phyloP scores from a whole-genome alignment of 2,329 filamentous ascomycete species.

The Knufia petricola region DNA sequence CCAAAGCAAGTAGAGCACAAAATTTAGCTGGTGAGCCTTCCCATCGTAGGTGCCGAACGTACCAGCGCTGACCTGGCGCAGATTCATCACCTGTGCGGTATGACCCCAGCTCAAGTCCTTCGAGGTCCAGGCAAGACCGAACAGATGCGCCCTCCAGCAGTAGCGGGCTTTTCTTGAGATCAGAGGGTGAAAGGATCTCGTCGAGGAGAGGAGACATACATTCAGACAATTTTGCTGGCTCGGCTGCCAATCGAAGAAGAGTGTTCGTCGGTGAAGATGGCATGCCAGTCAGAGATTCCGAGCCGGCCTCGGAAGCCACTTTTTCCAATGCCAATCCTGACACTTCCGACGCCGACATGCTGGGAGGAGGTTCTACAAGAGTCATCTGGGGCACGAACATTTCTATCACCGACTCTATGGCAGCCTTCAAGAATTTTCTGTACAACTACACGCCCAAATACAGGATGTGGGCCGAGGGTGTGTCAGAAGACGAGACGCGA shows the following conservation, averaged over 20 bases:
- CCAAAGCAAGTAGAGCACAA: slow-evolving; percentile 28
- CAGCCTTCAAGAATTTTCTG: slow-evolving; percentile 82
- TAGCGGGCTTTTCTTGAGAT: slow-evolving; percentile 74
- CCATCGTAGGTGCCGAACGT: slow-evolving; percentile 12
- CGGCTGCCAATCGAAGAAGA: slow-evolving; percentile 45
- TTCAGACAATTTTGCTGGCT: slow-evolving; percentile 57
- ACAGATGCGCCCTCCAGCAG: slow-evolving; percentile 72
- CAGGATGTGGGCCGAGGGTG: slow-evolving; percentile 81
- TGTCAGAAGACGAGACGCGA: slow-evolving; percentile 64
- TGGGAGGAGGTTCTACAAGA: slow-evolving; percentile 71
- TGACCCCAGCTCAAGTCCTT: slow-evolving; percentile 78
- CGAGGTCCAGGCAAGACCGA: slow-evolving; percentile 47
- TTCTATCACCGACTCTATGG: slow-evolving; percentile 80
- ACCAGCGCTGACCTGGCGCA: slow-evolving; percentile 30
- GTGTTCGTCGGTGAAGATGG: slow-evolving; percentile 58
- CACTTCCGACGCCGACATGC: slow-evolving; percentile 81
- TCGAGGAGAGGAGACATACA: slow-evolving; percentile 77
- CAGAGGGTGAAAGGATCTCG: slow-evolving; percentile 43
- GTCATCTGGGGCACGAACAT: slow-evolving; percentile 98
- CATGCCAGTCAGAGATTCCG: slow-evolving; percentile 43
- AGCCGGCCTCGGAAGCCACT: slow-evolving; percentile 48
- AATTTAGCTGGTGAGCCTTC: slow-evolving; percentile 31
- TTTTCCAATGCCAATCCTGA: slow-evolving; percentile 65
- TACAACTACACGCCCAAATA: slow-evolving; percentile 90
- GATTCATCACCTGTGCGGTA: slow-evolving; percentile 91